Percentiles rank a stretch among this genome's conserved stretches.
These are phyloP conservation scores for Nemania sp. DNA, from an alignment of 2,329 filamentous ascomycete genomes.

Conservation along the genomic window DNA sequence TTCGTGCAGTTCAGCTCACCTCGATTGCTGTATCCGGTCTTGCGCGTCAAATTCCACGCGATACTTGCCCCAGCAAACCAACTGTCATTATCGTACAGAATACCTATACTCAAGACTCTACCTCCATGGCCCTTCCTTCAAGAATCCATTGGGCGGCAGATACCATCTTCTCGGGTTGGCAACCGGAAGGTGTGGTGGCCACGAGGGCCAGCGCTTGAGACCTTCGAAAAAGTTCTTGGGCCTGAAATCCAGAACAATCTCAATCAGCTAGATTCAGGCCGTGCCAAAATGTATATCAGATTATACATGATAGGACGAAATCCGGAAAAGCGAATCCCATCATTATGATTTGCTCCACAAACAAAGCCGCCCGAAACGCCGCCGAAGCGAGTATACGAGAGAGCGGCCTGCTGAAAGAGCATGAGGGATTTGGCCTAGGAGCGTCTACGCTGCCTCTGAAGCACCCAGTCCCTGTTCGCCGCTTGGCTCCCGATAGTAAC, in stretches of 20 bases:
- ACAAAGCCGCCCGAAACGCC: conserved; percentile 1
- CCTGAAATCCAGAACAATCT: conserved; percentile 12
- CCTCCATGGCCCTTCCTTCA: conserved; percentile 11
- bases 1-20: too few relatives aligned
- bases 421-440: conserved; percentile 20
- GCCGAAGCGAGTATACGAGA: conserved; percentile 19
- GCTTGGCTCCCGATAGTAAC: too few relatives aligned
- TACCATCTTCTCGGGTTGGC: conserved; percentile 3
- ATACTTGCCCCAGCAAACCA: background rate
- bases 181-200: conserved; percentile 18
- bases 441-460: conserved; percentile 13
- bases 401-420: background rate
- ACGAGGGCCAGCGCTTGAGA: conserved; percentile 13
- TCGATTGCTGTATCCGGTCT: background rate
- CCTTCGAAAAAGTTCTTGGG: conserved; percentile 14
- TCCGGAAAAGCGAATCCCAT: conserved; percentile 18
- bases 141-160: conserved; percentile 17
- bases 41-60: background rate
- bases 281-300: conserved; percentile 16
- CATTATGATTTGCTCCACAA: conserved; percentile 21
- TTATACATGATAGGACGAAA: conserved; percentile 25
- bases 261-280: background rate
- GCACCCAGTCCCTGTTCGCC: conserved; percentile 6
- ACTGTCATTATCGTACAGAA: background rate
- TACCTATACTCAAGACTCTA: conserved; percentile 9